phyloP scores from a whole-genome alignment of 345 rosid genomes.

The Euphorbia pulcherrima region DNA sequence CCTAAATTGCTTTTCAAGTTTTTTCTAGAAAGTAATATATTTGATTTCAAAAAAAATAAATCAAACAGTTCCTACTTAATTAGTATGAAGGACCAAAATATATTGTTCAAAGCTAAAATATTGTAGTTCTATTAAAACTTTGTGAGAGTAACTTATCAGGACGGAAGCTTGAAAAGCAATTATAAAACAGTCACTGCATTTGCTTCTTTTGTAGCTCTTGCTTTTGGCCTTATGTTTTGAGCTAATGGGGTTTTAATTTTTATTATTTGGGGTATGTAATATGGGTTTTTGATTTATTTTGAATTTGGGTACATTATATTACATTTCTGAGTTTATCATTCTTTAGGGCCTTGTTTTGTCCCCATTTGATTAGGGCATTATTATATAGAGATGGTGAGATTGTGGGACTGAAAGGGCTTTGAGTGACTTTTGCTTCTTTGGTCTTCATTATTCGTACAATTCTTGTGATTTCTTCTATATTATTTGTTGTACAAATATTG shows the following conservation, averaged over 20 bases:
- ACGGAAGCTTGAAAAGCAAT: no score
- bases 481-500: conserved; percentile 8
- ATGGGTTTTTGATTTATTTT: neutral
- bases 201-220: conserved; percentile 32
- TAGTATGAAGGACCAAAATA: no score
- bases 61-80: no score
- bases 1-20: no score
- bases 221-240: conserved; percentile 22
- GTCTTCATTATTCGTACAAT: neutral
- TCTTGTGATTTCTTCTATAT: neutral
- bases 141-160: no score
- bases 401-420: neutral
- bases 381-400: no score
- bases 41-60: no score
- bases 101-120: no score
- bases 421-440: neutral
- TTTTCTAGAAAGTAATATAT: no score
- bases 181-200: no score
- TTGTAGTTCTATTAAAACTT: no score
- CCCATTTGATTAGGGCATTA: neutral
- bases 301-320: no score
- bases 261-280: neutral
- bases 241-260: neutral
- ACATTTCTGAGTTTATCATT: neutral
- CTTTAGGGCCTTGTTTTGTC: conserved; percentile 4